These are phyloP conservation scores for Calonectria hongkongensis DNA, from an alignment of 2,329 filamentous ascomycete genomes.

Conservation along the genomic window DNA sequence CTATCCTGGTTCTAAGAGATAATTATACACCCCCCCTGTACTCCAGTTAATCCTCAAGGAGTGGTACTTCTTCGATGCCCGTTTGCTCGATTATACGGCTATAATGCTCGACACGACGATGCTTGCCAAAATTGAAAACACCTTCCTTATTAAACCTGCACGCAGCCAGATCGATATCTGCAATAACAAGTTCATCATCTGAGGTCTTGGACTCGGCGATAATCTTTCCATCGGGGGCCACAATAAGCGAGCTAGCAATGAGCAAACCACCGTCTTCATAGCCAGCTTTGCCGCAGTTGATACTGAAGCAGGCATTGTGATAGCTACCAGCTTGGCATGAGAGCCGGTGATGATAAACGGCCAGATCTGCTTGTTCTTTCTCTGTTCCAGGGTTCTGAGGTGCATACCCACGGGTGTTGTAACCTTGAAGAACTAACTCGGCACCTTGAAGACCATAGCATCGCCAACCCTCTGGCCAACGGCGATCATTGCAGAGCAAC, in stretches of 20 bases:
- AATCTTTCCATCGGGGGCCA: constrained; percentile 7
- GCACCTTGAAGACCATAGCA: constrained; percentile 27
- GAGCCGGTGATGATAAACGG: constrained; percentile 19
- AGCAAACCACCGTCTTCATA: constrained; percentile 12
- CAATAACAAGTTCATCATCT: constrained; percentile 27
- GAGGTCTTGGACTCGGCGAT: constrained; percentile 19
- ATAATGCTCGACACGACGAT: constrained; percentile 20
- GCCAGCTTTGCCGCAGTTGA: constrained; percentile 19
- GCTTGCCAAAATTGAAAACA: constrained; percentile 29
- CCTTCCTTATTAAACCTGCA: constrained; percentile 25
- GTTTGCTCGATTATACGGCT: constrained; percentile 10
- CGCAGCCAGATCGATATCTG: constrained; percentile 23
- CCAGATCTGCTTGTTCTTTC: not conserved
- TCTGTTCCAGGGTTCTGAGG: constrained; percentile 17
- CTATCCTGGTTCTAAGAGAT: too few species aligned
- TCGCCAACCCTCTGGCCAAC: constrained; percentile 32
- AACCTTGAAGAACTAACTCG: constrained; percentile 26
- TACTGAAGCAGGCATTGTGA: constrained; percentile 30
- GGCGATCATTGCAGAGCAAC: constrained; percentile 33
- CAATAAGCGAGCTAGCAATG: constrained; percentile 16
- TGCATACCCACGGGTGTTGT: constrained; percentile 22
- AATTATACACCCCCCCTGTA: too few species aligned
- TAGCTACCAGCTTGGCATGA: constrained; percentile 17
- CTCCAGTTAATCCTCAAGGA: not conserved
- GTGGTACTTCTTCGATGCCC: not conserved